These are phyloP conservation scores for Dittrichia graveolens DNA, from an alignment of 129 eudicot genomes.

Conservation along the genomic window DNA sequence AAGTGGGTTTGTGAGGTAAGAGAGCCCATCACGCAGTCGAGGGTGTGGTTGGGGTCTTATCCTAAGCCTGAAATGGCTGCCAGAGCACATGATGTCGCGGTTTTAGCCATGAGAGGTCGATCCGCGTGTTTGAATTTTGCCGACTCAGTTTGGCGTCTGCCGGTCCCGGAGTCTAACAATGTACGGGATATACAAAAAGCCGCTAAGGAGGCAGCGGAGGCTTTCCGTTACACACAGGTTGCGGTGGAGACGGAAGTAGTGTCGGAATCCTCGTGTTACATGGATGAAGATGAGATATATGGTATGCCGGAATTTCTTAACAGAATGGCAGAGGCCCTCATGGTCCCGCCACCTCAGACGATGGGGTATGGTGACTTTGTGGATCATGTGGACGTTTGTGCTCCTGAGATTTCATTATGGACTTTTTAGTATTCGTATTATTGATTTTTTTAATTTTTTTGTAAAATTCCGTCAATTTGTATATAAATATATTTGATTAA, in stretches of 20 bases:
- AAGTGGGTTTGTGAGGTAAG: conserved; percentile 88
- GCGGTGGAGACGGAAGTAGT: conserved; percentile 6
- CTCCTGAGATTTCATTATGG: conserved; percentile 52
- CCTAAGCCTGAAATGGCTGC: conserved; percentile 71
- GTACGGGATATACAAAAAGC: conserved; percentile 69
- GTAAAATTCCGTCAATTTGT: too few relatives aligned
- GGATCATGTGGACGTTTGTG: conserved; percentile 41
- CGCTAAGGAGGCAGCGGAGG: conserved; percentile 77
- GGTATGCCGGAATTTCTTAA: conserved; percentile 58
- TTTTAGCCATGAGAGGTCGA: too few relatives aligned
- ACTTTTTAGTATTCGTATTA: conserved; percentile 27
- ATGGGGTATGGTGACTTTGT: conserved; percentile 12
- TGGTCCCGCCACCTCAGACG: conserved; percentile 61
- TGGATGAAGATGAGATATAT: conserved; percentile 61
- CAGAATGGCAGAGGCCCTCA: conserved; percentile 66
- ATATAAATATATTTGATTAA: too few relatives aligned
- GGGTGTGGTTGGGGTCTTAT: conserved; percentile 77
- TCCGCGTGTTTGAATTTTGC: too few relatives aligned
- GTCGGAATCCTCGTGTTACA: conserved; percentile 28
- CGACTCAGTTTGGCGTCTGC: too few relatives aligned
- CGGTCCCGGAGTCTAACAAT: too few relatives aligned
- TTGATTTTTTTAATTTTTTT: too few relatives aligned
- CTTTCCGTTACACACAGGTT: conserved; percentile 31
- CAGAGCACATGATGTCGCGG: too few relatives aligned
- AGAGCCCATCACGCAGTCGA: conserved; percentile 57